Percentiles rank a stretch among this genome's conserved stretches.
Evolutionary conservation across 2,329 filamentous ascomycete species (phyloP).

Genomic region (Sarocladium brachiariae): DNA sequence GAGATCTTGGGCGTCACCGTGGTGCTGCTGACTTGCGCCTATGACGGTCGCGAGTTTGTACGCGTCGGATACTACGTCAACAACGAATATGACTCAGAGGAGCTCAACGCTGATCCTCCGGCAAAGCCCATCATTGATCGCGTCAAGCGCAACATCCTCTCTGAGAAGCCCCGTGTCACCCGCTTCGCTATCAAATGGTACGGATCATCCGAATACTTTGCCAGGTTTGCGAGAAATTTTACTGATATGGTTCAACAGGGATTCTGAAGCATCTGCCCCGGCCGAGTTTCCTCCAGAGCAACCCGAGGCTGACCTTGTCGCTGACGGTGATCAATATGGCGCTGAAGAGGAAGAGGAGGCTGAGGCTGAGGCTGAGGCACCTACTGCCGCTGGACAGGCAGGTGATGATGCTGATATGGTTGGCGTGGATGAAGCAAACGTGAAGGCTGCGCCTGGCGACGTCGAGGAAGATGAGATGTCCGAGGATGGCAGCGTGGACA

Average conservation of each 20-base stretch:
- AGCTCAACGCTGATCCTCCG: constrained; percentile 82
- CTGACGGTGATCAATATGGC: constrained; percentile 85
- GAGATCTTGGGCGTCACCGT: constrained; percentile 97
- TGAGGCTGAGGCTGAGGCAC: constrained; percentile 43
- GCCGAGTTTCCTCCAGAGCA: constrained; percentile 96
- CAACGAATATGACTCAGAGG: constrained; percentile 94
- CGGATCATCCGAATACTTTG: constrained; percentile 17
- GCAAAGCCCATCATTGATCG: constrained; percentile 89
- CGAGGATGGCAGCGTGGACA: constrained; percentile 71
- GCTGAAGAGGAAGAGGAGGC: constrained; percentile 70
- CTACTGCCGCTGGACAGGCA: constrained; percentile 36
- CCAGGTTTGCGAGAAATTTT: background rate
- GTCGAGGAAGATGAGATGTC: constrained; percentile 61
- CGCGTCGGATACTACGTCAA: constrained; percentile 99
- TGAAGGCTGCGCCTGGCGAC: constrained; percentile 28
- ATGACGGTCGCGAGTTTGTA: constrained; percentile 94
- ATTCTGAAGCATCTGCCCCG: constrained; percentile 93
- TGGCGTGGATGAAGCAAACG: constrained; percentile 49
- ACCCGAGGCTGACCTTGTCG: constrained; percentile 81
- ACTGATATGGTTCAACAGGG: constrained; percentile 50
- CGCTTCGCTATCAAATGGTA: constrained; percentile 99
- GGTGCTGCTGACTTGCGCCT: constrained; percentile 91
- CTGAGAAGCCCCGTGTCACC: constrained; percentile 95
- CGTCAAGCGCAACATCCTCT: constrained; percentile 84
- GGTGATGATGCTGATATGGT: constrained; percentile 72